Evolutionary conservation across 1,284 basidiomycete genomes (phyloP).

Genomic region (Trichosporon faecale): DNA sequence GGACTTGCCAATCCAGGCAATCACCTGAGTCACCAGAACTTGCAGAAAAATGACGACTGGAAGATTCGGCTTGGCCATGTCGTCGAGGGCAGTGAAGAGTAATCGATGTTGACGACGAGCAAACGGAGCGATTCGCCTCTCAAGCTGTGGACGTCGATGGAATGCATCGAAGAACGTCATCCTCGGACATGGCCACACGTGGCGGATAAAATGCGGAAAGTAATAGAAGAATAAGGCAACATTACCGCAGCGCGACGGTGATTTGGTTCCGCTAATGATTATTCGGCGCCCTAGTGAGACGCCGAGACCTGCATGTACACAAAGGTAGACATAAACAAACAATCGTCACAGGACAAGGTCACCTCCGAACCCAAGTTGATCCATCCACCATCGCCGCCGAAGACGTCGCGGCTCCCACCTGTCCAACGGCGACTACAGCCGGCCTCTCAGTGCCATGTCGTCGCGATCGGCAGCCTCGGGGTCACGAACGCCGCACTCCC

Average conservation of each 20-base stretch:
- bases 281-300: not conserved
- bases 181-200: not conserved
- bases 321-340: slow-evolving; percentile 9
- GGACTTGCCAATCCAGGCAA: slow-evolving; percentile 82
- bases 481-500: slow-evolving; percentile 5
- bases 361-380: slow-evolving; percentile 6
- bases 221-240: not conserved
- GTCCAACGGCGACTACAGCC: slow-evolving; percentile 8
- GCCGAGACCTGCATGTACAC: slow-evolving; percentile 2
- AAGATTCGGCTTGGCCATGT: slow-evolving; percentile 53
- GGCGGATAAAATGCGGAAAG: not conserved
- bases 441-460: slow-evolving; percentile 9
- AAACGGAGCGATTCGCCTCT: not conserved
- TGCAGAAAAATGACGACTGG: slow-evolving; percentile 74
- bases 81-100: not conserved
- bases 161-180: not conserved
- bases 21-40: slow-evolving; percentile 73
- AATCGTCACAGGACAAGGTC: slow-evolving; percentile 2
- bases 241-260: not conserved
- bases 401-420: slow-evolving; percentile 8
- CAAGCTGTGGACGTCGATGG: slow-evolving; percentile 1
- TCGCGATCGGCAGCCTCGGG: slow-evolving; percentile 11
- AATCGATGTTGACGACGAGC: not conserved
- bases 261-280: slow-evolving; percentile 8
- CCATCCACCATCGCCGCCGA: slow-evolving; percentile 5